phyloP scores from a whole-genome alignment of 352 stramenopile species.

The Paralagenidium karlingii region DNA sequence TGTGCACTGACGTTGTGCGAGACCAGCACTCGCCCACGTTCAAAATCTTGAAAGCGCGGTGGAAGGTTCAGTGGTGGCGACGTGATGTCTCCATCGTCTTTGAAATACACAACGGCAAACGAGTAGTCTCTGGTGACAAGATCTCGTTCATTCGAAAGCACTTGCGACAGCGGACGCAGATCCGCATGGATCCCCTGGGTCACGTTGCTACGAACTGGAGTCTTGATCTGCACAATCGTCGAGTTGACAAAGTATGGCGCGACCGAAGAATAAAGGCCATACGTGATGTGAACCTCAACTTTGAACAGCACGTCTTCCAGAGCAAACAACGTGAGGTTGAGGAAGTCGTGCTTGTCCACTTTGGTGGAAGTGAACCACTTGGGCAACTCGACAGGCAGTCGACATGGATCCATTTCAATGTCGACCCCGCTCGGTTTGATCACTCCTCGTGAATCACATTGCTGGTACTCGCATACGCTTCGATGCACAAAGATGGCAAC shows the following conservation, averaged over 20 bases:
- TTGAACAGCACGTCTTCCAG: constrained; percentile 94
- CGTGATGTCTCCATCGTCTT: constrained; percentile 38
- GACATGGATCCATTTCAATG: constrained; percentile 87
- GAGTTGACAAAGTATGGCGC: constrained; percentile 89
- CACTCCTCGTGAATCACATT: constrained; percentile 54
- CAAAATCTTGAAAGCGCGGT: constrained; percentile 86
- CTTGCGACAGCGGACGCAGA: constrained; percentile 52
- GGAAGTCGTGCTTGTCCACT: constrained; percentile 87
- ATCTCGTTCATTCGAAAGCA: constrained; percentile 77
- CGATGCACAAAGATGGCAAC: constrained; percentile 93
- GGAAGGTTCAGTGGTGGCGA: constrained; percentile 89
- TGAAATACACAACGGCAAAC: constrained; percentile 83
- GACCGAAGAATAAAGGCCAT: constrained; percentile 83
- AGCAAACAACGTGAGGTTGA: constrained; percentile 92
- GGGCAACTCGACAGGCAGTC: constrained; percentile 81
- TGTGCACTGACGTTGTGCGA: constrained; percentile 85
- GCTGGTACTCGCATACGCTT: constrained; percentile 83
- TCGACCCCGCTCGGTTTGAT: constrained; percentile 33
- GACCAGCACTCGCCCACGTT: constrained; percentile 88
- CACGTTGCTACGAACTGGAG: constrained; percentile 53
- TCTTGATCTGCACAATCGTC: constrained; percentile 75
- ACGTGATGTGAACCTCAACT: constrained; percentile 92
- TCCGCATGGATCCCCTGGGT: constrained; percentile 51
- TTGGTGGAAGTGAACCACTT: constrained; percentile 82
- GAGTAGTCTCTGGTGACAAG: constrained; percentile 78